These are phyloP conservation scores for Phtheirospermum japonicum DNA, from an alignment of 257 asterid genomes.

Conservation along the genomic window DNA sequence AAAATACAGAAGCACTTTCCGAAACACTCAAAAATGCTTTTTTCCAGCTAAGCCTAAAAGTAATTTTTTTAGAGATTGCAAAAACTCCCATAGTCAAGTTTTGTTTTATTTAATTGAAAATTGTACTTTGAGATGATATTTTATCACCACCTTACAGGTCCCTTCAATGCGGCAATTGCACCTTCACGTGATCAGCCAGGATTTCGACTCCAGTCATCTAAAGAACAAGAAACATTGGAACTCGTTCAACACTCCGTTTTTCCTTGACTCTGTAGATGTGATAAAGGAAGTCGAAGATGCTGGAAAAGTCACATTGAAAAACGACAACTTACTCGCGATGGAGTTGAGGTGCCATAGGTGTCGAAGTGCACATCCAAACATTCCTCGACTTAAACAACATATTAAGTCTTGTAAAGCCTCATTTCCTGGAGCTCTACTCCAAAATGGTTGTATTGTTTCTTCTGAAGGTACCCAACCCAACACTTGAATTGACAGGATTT, in stretches of 20 bases:
- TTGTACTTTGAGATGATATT: constrained; percentile 3
- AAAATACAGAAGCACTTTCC: too few species aligned
- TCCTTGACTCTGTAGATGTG: constrained; percentile 78
- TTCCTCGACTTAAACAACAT: constrained; percentile 78
- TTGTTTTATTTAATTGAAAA: background rate
- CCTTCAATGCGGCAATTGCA: constrained; percentile 95
- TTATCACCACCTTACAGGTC: constrained; percentile 38
- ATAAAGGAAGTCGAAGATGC: constrained; percentile 54
- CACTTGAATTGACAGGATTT: too few species aligned
- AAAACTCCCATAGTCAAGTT: background rate
- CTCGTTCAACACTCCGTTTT: constrained; percentile 75
- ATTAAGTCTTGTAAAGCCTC: constrained; percentile 59
- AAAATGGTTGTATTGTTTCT: constrained; percentile 53
- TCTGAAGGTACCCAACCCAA: constrained; percentile 1
- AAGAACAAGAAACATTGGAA: constrained; percentile 95
- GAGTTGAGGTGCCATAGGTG: constrained; percentile 87
- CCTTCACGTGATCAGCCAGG: constrained; percentile 93
- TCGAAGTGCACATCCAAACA: constrained; percentile 78
- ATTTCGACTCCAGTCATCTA: constrained; percentile 69
- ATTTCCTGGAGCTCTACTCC: constrained; percentile 53
- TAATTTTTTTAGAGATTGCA: background rate
- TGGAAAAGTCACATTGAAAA: constrained; percentile 40
- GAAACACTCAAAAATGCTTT: too few species aligned
- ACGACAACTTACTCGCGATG: constrained; percentile 41
- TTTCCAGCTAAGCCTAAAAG: background rate